These are phyloP conservation scores for Pharnaceum exiguum DNA, from an alignment of 148 eudicot genomes.

Conservation along the genomic window DNA sequence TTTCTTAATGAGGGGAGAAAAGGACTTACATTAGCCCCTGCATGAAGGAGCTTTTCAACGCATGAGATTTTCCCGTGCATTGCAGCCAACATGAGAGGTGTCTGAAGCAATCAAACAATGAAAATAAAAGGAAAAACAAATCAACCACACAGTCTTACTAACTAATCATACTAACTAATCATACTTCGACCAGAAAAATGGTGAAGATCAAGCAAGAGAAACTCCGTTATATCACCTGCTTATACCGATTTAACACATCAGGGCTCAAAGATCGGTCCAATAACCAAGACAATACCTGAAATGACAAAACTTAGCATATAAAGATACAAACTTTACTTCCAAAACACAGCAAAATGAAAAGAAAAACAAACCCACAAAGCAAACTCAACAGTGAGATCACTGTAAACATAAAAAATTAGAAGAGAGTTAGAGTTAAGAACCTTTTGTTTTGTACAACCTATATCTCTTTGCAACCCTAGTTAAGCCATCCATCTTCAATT, in stretches of 20 bases:
- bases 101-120: conserved; percentile 41
- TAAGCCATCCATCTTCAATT: too few relatives aligned
- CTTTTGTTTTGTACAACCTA: too few relatives aligned
- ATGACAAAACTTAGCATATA: too few relatives aligned
- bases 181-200: background rate
- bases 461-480: too few relatives aligned
- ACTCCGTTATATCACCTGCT: conserved; percentile 46
- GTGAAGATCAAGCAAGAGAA: background rate
- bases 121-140: conserved; percentile 1
- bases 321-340: too few relatives aligned
- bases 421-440: too few relatives aligned
- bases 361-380: too few relatives aligned
- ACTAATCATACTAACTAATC: too few relatives aligned
- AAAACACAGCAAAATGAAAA: too few relatives aligned
- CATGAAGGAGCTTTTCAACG: conserved; percentile 73
- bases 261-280: conserved; percentile 69
- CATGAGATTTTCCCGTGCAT: conserved; percentile 84
- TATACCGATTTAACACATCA: conserved; percentile 76
- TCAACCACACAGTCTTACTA: background rate
- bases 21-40: conserved; percentile 89
- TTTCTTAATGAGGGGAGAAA: too few relatives aligned
- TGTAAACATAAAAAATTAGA: too few relatives aligned
- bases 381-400: too few relatives aligned
- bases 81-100: conserved; percentile 97
- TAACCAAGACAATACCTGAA: conserved; percentile 64